phyloP scores from a whole-genome alignment of 148 eudicot genomes.

The Spergularia bocconei region DNA sequence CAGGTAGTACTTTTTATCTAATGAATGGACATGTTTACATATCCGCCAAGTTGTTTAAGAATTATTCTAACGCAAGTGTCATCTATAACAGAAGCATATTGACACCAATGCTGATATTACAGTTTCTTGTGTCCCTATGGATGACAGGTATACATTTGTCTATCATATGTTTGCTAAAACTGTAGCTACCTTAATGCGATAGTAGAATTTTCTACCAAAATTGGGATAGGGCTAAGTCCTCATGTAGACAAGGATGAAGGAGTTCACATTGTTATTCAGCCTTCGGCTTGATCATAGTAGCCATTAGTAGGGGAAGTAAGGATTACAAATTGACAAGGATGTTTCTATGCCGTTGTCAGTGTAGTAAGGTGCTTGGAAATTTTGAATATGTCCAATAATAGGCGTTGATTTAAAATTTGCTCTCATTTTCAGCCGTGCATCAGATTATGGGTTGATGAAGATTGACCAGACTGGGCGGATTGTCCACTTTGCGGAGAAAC shows the following conservation, averaged over 20 bases:
- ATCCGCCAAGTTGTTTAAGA: not conserved
- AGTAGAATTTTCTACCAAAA: not conserved
- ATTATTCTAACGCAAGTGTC: conserved; percentile 4
- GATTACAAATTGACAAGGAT: too few relatives aligned
- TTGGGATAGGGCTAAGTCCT: not conserved
- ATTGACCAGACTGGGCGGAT: conserved; percentile 70
- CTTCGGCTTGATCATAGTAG: not conserved
- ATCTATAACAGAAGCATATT: conserved; percentile 61
- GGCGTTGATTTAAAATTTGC: conserved; percentile 3
- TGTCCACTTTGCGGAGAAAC: conserved; percentile 78
- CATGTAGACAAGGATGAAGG: not conserved
- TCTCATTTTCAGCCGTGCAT: conserved; percentile 44
- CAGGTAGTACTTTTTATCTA: conserved; percentile 38
- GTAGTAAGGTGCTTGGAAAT: not conserved
- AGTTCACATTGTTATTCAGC: not conserved
- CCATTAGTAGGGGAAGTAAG: too few relatives aligned
- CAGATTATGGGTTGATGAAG: conserved; percentile 61
- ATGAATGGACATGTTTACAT: not conserved
- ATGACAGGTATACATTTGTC: conserved; percentile 57
- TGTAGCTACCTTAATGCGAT: not conserved
- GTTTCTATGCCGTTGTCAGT: not conserved
- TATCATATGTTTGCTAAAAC: not conserved
- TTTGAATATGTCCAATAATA: not conserved
- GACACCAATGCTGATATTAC: conserved; percentile 88
- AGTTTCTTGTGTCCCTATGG: conserved; percentile 95